Conservation (phyloP, 2,329 filamentous ascomycete species). For the Pseudogymnoascus pannorum region DNA sequence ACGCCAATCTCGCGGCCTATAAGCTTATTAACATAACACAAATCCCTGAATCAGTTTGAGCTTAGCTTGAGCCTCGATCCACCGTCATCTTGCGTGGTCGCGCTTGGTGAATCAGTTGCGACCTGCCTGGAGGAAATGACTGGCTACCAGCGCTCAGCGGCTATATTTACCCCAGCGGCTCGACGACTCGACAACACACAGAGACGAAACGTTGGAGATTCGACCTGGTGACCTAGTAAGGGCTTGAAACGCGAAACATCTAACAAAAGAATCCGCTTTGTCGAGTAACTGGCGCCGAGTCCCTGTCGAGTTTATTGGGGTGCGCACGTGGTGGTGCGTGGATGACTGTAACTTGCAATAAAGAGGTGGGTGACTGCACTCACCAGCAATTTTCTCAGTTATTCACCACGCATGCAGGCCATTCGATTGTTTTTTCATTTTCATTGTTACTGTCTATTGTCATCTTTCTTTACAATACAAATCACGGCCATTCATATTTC, state of each 20-base stretch:
- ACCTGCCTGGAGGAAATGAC: neutral
- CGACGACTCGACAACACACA: neutral
- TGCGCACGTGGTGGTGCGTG: neutral
- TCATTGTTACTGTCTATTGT: slow-evolving; percentile 8
- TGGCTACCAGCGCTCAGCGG: neutral
- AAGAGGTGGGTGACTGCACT: neutral
- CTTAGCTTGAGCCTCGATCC: neutral
- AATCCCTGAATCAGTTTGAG: neutral
- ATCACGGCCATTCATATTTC: neutral
- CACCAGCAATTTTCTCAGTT: neutral
- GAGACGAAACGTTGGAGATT: neutral
- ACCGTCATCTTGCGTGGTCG: neutral
- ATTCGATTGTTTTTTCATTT: neutral
- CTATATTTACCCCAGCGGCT: neutral
- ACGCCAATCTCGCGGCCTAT: neutral
- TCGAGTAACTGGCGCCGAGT: neutral
- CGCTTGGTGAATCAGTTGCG: neutral
- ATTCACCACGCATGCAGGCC: neutral
- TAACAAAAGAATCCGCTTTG: neutral
- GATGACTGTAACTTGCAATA: neutral
- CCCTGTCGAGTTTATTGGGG: neutral
- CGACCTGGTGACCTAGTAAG: neutral
- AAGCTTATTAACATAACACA: neutral
- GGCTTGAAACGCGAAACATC: neutral
- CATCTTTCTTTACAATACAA: neutral